phyloP scores from a whole-genome alignment of 805 yeast species.

The Zygotorulaspora chibaensis region DNA sequence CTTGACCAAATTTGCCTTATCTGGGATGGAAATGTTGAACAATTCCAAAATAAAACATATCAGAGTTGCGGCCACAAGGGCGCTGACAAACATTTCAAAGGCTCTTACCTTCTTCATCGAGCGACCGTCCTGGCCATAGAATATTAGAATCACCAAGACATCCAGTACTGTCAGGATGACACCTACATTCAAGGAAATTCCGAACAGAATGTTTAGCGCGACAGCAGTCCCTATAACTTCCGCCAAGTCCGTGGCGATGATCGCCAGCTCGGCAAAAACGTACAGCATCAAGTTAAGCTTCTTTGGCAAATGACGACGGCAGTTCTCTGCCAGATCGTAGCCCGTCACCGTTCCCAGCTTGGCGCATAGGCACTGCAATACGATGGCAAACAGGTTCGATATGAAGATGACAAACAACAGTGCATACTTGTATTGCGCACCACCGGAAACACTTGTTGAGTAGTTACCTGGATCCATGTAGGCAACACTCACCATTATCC shows the following conservation, averaged over 20 bases:
- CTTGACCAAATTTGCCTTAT: constrained; percentile 47
- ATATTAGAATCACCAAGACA: constrained; percentile 71
- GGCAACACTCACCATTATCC: constrained; percentile 91
- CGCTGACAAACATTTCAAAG: constrained; percentile 72
- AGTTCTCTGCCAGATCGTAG: constrained; percentile 80
- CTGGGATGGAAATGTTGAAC: constrained; percentile 51
- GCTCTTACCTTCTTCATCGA: constrained; percentile 68
- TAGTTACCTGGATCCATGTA: constrained; percentile 98
- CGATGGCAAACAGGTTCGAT: constrained; percentile 81
- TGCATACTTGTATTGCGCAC: constrained; percentile 76
- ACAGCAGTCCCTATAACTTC: constrained; percentile 95
- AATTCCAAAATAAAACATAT: constrained; percentile 70
- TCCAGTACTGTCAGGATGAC: constrained; percentile 77
- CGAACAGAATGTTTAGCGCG: constrained; percentile 69
- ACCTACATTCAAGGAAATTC: constrained; percentile 69
- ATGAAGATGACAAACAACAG: constrained; percentile 74
- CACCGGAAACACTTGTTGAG: constrained; percentile 90
- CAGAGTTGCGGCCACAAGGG: constrained; percentile 69
- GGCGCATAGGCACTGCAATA: constrained; percentile 81
- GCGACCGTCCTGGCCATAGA: constrained; percentile 72
- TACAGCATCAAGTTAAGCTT: constrained; percentile 57
- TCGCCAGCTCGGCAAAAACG: constrained; percentile 75
- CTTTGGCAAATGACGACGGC: constrained; percentile 68
- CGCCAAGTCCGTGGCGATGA: constrained; percentile 88
- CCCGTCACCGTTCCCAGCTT: constrained; percentile 94